Base-by-base conservation (phyloP, 1,139 yeast genomes). In the Scheffersomyces cryptocercus region DNA sequence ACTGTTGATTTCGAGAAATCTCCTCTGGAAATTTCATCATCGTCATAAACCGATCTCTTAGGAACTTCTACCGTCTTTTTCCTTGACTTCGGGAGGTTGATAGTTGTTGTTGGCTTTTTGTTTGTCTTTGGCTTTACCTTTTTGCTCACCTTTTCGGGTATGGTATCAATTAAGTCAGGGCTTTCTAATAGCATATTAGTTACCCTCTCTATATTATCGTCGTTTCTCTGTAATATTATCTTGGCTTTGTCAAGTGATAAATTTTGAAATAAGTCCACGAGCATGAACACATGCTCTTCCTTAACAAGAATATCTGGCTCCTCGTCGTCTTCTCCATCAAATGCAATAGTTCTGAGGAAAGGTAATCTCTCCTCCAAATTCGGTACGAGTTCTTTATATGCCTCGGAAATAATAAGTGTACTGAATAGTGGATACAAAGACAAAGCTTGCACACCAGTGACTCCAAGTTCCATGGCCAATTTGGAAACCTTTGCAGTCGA, bases 161-260 rank as follows among this genome's bases (percentile, higher is more conserved):
- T 56, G 3, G 50, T 47, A 4, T 60, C 56, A 0, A 76, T 61
- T 7, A 70, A 51, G 2, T 65, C 73, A 0, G 88, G 85, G 43
- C 81, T 69, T 50, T 88, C 96, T 31, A 89, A 68, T 14, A 90
- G 55, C 44, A 71, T 59, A 48, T 83, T 73, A 1, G 88, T 84
- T 0, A 81, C 81, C 16, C 61, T 54, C 48, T 87, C 95, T 1
- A 84, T 81, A 44, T 81, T 70, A 24, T 73, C 67, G 36, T 74
- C 70, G 52, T 81, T 65, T 29, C 75, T 70, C 16, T 64, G 59
- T 29, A 89, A 64, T 1, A 85, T 53, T 1, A 67, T 64, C 10
- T 62, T 66, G 0, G 84, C 74, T 57, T 81, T 76, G 2, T 67
- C 63, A 8, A 58, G 57, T 0, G 75, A 65, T 29, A 85, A 54